Conservation (phyloP, 306 rosid species). For the Rosa multiflora region DNA sequence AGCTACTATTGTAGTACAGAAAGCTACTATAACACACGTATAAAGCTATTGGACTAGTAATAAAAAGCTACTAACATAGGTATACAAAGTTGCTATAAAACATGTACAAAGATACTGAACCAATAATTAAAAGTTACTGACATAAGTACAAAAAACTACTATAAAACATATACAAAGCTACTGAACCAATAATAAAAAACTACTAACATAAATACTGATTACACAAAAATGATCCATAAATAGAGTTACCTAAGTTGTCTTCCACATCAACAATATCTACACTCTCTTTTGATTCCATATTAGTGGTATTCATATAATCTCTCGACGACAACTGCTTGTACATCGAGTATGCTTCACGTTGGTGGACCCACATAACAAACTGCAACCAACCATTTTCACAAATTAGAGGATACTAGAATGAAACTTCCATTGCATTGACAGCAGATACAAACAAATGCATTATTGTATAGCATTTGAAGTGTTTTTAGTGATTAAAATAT, state of each 20-base stretch:
- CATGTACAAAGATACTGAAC: too few species aligned
- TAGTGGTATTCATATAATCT: slow-evolving; percentile 43
- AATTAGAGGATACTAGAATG: slow-evolving; percentile 18
- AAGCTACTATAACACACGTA: too few species aligned
- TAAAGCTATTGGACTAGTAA: too few species aligned
- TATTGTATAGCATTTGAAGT: not conserved
- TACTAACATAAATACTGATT: too few species aligned
- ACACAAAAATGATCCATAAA: slow-evolving; percentile 10
- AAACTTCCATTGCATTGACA: not conserved
- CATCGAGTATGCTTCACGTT: slow-evolving; percentile 59
- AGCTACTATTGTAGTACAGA: too few species aligned
- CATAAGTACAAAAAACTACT: too few species aligned
- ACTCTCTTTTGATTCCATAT: slow-evolving; percentile 46
- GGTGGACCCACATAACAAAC: slow-evolving; percentile 64
- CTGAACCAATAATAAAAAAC: too few species aligned
- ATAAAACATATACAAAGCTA: too few species aligned
- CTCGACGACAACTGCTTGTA: slow-evolving; percentile 74
- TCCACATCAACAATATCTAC: slow-evolving; percentile 53
- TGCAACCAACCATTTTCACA: slow-evolving; percentile 28
- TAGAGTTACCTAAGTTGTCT: slow-evolving; percentile 61
- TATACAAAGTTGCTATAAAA: too few species aligned
- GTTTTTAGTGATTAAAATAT: not conserved
- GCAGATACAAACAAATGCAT: slow-evolving; percentile 5
- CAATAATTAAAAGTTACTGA: too few species aligned
- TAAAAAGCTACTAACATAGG: too few species aligned